Evolutionary conservation across 306 rosid genomes (phyloP).

Genomic region (Gynostemma pentaphyllum): DNA sequence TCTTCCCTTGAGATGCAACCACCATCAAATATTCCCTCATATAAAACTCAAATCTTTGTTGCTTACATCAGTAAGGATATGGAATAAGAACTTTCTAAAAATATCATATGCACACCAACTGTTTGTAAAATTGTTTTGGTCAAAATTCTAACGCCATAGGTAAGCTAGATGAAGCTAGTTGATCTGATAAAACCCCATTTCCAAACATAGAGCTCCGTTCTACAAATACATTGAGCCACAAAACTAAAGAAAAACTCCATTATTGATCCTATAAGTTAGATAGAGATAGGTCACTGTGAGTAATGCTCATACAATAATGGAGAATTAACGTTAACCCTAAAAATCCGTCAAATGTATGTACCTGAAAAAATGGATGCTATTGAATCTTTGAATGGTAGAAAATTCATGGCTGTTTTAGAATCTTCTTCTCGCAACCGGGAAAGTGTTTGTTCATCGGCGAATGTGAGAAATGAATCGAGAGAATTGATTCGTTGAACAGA

Average conservation of each 20-base stretch:
- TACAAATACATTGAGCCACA: slow-evolving; percentile 92
- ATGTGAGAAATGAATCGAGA: too few species aligned
- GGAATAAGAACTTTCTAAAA: slow-evolving; percentile 17
- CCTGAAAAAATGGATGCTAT: not conserved
- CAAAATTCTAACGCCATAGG: slow-evolving; percentile 9
- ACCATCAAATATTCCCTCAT: slow-evolving; percentile 12
- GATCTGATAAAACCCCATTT: slow-evolving; percentile 27
- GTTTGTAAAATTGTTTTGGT: slow-evolving; percentile 16
- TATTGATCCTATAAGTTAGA: slow-evolving; percentile 1
- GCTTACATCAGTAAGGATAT: slow-evolving; percentile 35
- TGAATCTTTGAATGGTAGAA: too few species aligned
- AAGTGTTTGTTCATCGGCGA: too few species aligned
- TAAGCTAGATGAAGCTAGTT: slow-evolving; percentile 17
- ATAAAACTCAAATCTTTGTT: slow-evolving; percentile 25
- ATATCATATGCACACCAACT: slow-evolving; percentile 19
- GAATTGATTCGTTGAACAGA: too few species aligned
- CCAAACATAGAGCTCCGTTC: slow-evolving; percentile 79
- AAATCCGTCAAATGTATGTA: slow-evolving; percentile 5
- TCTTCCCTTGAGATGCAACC: slow-evolving; percentile 19
- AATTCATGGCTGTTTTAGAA: too few species aligned
- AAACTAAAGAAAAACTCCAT: slow-evolving; percentile 28
- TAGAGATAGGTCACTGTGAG: slow-evolving; percentile 48
- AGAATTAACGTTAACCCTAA: slow-evolving; percentile 2
- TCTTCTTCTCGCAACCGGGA: too few species aligned
- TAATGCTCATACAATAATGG: slow-evolving; percentile 2